Base-by-base conservation (phyloP, 805 yeast genomes). In the Clavispora phyllophila region DNA sequence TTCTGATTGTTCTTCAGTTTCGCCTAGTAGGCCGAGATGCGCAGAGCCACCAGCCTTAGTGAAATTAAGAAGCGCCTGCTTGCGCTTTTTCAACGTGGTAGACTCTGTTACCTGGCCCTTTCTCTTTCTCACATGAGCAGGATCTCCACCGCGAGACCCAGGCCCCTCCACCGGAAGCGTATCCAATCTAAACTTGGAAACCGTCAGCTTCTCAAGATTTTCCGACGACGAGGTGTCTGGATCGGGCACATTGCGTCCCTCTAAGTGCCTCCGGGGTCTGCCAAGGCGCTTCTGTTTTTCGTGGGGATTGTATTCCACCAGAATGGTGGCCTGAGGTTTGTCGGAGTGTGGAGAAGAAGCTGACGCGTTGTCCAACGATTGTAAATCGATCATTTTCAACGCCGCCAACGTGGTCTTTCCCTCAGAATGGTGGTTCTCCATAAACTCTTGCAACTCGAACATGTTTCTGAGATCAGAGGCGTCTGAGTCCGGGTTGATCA, bases 141-240 rank as follows among this genome's bases (percentile, higher is more conserved):
- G 36, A 36, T 52, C 58, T 2, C 72, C 72, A 5, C 73, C 72
- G 17, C 72, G 55, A 9, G 70, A 64, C 4, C 71, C 72, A 1
- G 70, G 70, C 0, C 72, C 72, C 38, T 58, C 65, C 1, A 68
- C 44, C 0, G 71, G 71, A 18, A 50, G 47, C 14, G 53, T 46
- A 49, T 66, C 69, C n/a, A 66, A 53, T 24, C 71, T 46, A 40
- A 66, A 66, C 46, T 58, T 60, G 32, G 67, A 58, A 22, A 61
- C 42, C 20, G 59, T 56, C 3, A 71, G 54, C 40, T 60, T 58
- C 20, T 58, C 61, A 38, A 50, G 55, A 47, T 67, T 67, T 27
- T 56, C 48, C 12, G 58, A 45, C 4, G 65, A 51, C 2, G 56
- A 50, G 4, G 29, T 15, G 15, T 18, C 29, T 10, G 54, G 47